Conservation (phyloP, 2,329 filamentous ascomycete species). For the Dactylonectria estremocensis region DNA sequence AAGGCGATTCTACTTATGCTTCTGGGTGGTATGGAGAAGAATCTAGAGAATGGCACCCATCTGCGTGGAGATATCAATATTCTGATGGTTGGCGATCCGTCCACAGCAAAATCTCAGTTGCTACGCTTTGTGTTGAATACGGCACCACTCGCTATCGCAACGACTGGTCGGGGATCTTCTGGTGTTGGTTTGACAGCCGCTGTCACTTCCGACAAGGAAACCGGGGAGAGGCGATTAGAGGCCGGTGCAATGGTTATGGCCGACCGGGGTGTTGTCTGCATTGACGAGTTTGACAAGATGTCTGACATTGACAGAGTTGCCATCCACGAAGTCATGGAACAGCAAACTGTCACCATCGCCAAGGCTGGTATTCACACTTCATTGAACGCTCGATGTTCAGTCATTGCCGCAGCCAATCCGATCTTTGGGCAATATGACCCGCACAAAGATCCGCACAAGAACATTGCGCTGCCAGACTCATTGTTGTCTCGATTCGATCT, state of each 20-base stretch:
- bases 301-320: slow-evolving; percentile 97
- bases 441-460: slow-evolving; percentile 98
- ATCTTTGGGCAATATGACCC: slow-evolving; percentile 99
- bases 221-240: slow-evolving; percentile 92
- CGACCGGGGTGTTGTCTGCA: slow-evolving; percentile 97
- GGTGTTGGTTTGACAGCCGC: slow-evolving; percentile 98
- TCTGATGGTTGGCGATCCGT: slow-evolving; percentile 98
- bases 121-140: slow-evolving; percentile 98
- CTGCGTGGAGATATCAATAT: slow-evolving; percentile 99
- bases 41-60: slow-evolving; percentile 97
- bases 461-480: slow-evolving; percentile 97
- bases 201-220: slow-evolving; percentile 97
- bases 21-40: slow-evolving; percentile 97
- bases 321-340: slow-evolving; percentile 99
- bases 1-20: slow-evolving; percentile 97
- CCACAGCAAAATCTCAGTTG: slow-evolving; percentile 98
- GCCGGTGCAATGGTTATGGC: slow-evolving; percentile 99
- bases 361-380: slow-evolving; percentile 99
- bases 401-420: slow-evolving; percentile 95
- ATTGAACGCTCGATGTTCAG: slow-evolving; percentile 95
- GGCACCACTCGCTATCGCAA: slow-evolving; percentile 95
- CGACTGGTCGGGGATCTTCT: slow-evolving; percentile 95
- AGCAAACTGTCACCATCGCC: slow-evolving; percentile 98
- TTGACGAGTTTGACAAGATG: slow-evolving; percentile 99
- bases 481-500: slow-evolving; percentile 98